These are phyloP conservation scores for Candolleomyces efflorescens DNA, from an alignment of 768 basidiomycete species.

Conservation along the genomic window DNA sequence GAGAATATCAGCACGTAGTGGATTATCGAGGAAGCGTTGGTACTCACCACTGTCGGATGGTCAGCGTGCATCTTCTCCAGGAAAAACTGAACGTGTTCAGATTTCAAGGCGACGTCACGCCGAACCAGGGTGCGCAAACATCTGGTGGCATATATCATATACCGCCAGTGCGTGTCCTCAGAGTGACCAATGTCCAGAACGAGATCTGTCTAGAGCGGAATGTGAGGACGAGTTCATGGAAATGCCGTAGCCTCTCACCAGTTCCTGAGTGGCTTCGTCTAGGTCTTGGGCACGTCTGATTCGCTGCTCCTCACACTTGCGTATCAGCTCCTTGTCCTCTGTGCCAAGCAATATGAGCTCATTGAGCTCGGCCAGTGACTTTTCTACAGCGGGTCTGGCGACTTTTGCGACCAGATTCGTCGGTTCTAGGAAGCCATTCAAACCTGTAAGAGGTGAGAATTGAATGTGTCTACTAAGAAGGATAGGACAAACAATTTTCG, in stretches of 20 bases:
- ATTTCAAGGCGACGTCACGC: conserved; percentile 51
- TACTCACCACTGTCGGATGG: conserved; percentile 62
- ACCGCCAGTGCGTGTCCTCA: conserved; percentile 73
- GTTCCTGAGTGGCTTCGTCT: conserved; percentile 37
- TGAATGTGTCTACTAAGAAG: background rate
- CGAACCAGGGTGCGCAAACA: conserved; percentile 66
- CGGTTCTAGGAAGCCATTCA: conserved; percentile 60
- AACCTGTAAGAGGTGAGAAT: conserved; percentile 33
- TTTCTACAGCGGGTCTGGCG: conserved; percentile 37
- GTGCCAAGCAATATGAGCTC: conserved; percentile 24
- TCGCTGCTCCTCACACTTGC: conserved; percentile 40
- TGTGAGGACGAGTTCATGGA: background rate
- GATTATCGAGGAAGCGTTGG: background rate
- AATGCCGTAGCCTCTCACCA: conserved; percentile 32
- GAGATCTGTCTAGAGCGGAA: conserved; percentile 15
- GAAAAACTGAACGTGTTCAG: conserved; percentile 52
- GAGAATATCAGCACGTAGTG: background rate
- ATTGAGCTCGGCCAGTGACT: conserved; percentile 34
- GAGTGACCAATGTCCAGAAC: conserved; percentile 58
- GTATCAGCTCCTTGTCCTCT: conserved; percentile 35
- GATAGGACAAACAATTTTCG: conserved; percentile 45
- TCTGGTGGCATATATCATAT: conserved; percentile 65
- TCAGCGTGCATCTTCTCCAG: conserved; percentile 57
- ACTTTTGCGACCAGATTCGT: conserved; percentile 52
- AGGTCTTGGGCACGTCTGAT: conserved; percentile 35